Evolutionary conservation across 129 eudicot genomes (phyloP).

Genomic region (Scalesia atractyloides): DNA sequence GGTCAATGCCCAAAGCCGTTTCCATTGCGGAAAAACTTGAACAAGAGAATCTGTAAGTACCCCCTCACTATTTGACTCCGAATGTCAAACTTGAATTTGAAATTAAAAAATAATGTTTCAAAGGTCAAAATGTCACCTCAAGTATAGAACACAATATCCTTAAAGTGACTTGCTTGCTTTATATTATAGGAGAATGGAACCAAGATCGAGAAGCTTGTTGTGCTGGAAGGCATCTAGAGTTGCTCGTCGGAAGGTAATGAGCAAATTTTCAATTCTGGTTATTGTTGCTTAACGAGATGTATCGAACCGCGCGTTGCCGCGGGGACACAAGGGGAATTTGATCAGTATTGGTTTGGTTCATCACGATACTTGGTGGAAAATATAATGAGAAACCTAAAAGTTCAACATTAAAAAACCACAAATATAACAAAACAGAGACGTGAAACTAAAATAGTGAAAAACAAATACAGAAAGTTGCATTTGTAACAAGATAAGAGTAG

Average conservation of each 20-base stretch:
- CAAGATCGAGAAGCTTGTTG: conserved; percentile 89
- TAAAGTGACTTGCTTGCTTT: background rate
- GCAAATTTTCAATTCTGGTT: background rate
- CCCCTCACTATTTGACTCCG: conserved; percentile 1
- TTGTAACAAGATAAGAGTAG: too few relatives aligned
- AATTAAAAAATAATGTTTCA: background rate
- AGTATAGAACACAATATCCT: background rate
- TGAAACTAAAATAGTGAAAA: too few relatives aligned
- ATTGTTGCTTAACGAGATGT: background rate
- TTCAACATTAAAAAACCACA: too few relatives aligned
- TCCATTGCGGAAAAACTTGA: conserved; percentile 96
- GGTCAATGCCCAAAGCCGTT: conserved; percentile 82
- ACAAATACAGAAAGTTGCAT: too few relatives aligned
- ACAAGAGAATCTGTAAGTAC: conserved; percentile 91
- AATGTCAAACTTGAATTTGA: background rate
- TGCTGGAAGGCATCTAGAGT: conserved; percentile 78
- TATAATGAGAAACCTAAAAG: too few relatives aligned
- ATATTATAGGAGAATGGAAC: conserved; percentile 74
- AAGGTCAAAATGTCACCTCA: background rate
- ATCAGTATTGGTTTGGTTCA: too few relatives aligned
- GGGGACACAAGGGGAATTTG: too few relatives aligned
- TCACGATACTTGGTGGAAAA: too few relatives aligned
- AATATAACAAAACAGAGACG: too few relatives aligned
- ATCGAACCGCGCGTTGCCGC: too few relatives aligned
- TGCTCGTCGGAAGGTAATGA: conserved; percentile 65